Percentiles rank a stretch among this genome's conserved stretches.
Conservation (phyloP, 805 yeast species). For the Saturnispora gosingensis region DNA sequence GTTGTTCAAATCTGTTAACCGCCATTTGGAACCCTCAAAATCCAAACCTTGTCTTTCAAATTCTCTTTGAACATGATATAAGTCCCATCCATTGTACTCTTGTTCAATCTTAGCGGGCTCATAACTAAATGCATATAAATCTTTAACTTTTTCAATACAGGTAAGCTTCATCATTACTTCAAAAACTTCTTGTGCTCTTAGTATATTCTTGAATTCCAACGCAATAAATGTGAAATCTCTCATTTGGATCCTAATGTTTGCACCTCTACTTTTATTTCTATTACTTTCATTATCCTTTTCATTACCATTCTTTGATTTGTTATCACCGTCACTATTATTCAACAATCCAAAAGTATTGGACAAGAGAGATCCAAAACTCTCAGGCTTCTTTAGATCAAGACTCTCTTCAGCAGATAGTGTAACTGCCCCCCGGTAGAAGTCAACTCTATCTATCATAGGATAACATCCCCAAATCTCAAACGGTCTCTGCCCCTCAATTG, state of each 20-base stretch:
- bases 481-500: slow-evolving; percentile 15
- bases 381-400: background rate
- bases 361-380: slow-evolving; percentile 2
- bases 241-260: slow-evolving; percentile 63
- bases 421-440: slow-evolving; percentile 48
- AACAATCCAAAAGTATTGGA: slow-evolving; percentile 6
- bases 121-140: slow-evolving; percentile 77
- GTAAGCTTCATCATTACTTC: slow-evolving; percentile 63
- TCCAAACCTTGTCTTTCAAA: slow-evolving; percentile 56
- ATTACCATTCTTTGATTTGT: background rate
- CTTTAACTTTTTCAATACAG: slow-evolving; percentile 39
- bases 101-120: slow-evolving; percentile 64
- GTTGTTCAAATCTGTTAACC: slow-evolving; percentile 55
- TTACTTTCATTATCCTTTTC: slow-evolving; percentile 1
- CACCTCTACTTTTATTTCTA: slow-evolving; percentile 22
- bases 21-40: slow-evolving; percentile 39
- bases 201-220: slow-evolving; percentile 56
- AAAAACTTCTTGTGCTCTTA: slow-evolving; percentile 59
- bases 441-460: slow-evolving; percentile 65
- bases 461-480: slow-evolving; percentile 88
- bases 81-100: slow-evolving; percentile 59
- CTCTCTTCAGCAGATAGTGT: slow-evolving; percentile 13
- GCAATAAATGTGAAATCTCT: slow-evolving; percentile 79
- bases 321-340: slow-evolving; percentile 1
- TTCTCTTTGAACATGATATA: slow-evolving; percentile 56